A percentile compares a stretch with the other conserved stretches of the same genome.
Evolutionary conservation across 1,284 basidiomycete genomes (phyloP).

Genomic region (Rhodofomes roseus): DNA sequence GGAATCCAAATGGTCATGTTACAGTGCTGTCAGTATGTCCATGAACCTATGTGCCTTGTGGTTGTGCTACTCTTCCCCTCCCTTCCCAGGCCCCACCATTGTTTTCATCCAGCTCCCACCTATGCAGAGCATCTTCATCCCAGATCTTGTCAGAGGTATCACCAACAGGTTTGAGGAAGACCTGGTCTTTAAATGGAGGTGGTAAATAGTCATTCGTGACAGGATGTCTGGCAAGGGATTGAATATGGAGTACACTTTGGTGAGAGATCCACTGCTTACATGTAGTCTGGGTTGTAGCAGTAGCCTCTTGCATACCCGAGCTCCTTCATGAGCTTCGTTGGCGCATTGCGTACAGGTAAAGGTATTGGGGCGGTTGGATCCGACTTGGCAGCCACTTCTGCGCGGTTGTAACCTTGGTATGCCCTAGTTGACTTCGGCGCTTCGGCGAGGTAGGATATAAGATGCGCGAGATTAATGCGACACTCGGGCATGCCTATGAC

Average conservation of each 20-base stretch:
- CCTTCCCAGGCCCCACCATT: conserved; percentile 65
- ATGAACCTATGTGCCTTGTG: background rate
- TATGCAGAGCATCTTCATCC: conserved; percentile 67
- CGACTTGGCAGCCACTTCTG: conserved; percentile 57
- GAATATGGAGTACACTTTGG: background rate
- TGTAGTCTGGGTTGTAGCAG: conserved; percentile 76
- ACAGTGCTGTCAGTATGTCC: background rate
- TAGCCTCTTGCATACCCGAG: conserved; percentile 76
- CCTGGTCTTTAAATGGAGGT: conserved; percentile 34
- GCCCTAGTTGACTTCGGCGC: conserved; percentile 80
- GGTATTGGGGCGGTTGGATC: conserved; percentile 65
- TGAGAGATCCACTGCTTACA: conserved; percentile 38
- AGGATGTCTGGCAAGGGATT: conserved; percentile 51
- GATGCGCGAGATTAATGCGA: conserved; percentile 75
- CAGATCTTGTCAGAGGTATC: conserved; percentile 59
- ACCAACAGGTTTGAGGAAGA: conserved; percentile 52
- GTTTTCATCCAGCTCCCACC: conserved; percentile 74
- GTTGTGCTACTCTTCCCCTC: conserved; percentile 18
- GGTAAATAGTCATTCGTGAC: conserved; percentile 67
- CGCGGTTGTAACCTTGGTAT: conserved; percentile 75
- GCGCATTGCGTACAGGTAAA: conserved; percentile 81
- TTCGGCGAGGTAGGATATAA: conserved; percentile 80
- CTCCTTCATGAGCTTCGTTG: conserved; percentile 79
- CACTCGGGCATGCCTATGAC: conserved; percentile 85
- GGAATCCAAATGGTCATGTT: background rate